Evolutionary conservation across 2,329 filamentous ascomycete genomes (phyloP).

Genomic region (Septoria petroselini): DNA sequence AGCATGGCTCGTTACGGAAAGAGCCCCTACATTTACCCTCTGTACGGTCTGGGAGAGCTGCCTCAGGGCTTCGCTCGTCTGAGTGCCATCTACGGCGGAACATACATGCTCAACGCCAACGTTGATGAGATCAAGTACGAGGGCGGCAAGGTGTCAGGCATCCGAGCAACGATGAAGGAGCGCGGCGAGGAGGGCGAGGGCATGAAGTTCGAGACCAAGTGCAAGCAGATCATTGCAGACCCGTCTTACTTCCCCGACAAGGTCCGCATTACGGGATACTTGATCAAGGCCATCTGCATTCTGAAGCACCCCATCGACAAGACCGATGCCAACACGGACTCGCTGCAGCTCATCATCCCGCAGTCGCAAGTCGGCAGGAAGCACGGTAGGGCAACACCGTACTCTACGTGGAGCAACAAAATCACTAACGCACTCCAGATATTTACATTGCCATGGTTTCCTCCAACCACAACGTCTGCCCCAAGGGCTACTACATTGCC

Average conservation of each 20-base stretch:
- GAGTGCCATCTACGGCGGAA: constrained; percentile 96
- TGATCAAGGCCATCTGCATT: constrained; percentile 96
- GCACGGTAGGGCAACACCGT: constrained; percentile 63
- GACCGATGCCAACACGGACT: constrained; percentile 77
- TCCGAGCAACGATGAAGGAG: constrained; percentile 95
- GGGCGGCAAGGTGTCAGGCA: constrained; percentile 81
- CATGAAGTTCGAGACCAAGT: constrained; percentile 95
- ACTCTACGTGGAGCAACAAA: no score
- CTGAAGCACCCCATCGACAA: constrained; percentile 90
- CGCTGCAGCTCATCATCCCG: constrained; percentile 91
- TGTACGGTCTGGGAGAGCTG: constrained; percentile 94
- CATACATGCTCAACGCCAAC: constrained; percentile 97
- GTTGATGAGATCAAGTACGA: constrained; percentile 81
- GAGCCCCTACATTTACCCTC: constrained; percentile 98
- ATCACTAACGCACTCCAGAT: constrained; percentile 52
- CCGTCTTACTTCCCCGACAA: constrained; percentile 95
- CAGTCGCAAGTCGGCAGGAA: constrained; percentile 96
- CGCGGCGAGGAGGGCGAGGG: constrained; percentile 67
- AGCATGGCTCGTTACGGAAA: constrained; percentile 97
- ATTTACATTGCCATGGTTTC: constrained; percentile 97
- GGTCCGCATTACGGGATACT: constrained; percentile 79
- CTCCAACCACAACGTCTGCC: constrained; percentile 94
- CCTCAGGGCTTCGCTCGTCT: constrained; percentile 96
- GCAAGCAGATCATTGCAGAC: constrained; percentile 92
- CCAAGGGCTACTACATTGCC: constrained; percentile 97